Conservation (phyloP, 2,329 filamentous ascomycete species). For the Ophiocordyceps camponoti-leonardi region DNA sequence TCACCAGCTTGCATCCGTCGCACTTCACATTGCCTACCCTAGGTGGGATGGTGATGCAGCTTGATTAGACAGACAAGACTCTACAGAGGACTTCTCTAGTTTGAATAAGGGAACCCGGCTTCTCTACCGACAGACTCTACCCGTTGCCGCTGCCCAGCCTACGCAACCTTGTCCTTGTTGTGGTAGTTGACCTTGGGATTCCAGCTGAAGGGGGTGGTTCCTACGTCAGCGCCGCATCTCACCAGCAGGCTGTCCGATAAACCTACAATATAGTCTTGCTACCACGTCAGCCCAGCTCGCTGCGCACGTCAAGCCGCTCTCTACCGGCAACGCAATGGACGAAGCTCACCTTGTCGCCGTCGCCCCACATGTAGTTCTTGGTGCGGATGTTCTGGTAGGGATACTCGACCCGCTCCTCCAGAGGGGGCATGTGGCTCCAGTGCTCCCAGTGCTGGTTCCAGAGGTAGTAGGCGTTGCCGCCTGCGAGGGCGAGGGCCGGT, state of each 20-base stretch:
- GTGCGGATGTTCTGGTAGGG: slow-evolving; percentile 93
- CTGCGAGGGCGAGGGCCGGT: slow-evolving; percentile 54
- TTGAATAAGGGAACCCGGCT: slow-evolving; percentile 4
- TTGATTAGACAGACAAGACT: background rate
- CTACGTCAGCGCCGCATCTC: background rate
- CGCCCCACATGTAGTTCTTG: slow-evolving; percentile 90
- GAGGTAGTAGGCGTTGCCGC: slow-evolving; percentile 72
- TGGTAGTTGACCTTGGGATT: slow-evolving; percentile 93
- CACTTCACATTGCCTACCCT: no score
- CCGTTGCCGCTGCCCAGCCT: slow-evolving; percentile 5
- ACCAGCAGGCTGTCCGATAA: slow-evolving; percentile 1
- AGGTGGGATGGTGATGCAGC: no score
- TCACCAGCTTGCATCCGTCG: no score
- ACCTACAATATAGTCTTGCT: slow-evolving; percentile 36
- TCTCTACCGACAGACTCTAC: slow-evolving; percentile 2
- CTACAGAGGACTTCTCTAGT: slow-evolving; percentile 7
- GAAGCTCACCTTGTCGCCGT: slow-evolving; percentile 72
- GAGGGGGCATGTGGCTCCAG: slow-evolving; percentile 66
- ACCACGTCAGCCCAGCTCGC: slow-evolving; percentile 9
- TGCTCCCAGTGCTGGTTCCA: slow-evolving; percentile 98
- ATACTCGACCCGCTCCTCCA: slow-evolving; percentile 87
- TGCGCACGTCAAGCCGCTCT: background rate
- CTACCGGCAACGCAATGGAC: background rate
- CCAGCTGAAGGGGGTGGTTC: slow-evolving; percentile 43
- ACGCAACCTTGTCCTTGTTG: slow-evolving; percentile 63